Evolutionary conservation across 768 basidiomycete genomes (phyloP), one percentile per base, ranked within the genome.

Genomic region (Tylopilus subfusipes): DNA sequence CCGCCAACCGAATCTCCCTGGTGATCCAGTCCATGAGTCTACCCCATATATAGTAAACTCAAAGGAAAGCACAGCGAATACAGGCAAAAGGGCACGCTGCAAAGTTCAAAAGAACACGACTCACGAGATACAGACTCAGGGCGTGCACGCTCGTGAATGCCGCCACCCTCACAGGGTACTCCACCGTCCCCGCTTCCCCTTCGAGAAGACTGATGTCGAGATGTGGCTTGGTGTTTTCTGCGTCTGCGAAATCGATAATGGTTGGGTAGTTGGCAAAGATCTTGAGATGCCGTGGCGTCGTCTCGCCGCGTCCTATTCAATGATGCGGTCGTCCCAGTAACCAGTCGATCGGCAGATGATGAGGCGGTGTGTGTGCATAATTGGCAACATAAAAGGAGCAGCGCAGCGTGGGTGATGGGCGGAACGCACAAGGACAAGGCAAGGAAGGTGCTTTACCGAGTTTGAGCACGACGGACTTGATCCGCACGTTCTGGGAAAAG

Each of bases 211-310:
- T 78, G 40, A 92, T 83, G 61, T 88, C 77, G 31, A 92, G 75
- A 22, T 91, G 84, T 2, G 91, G 86, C 55, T 80, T 83, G 14
- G 79, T 80, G 39, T 70, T 74, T 54, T 91, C 90, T 14, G 81
- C 85, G 50, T 91, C 87, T 4, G 76, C 68, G 65, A 93, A 93
- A 66, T 91, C 90, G 61, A 91, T 76, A 50, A 92, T 91, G 42
- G 76, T 83, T 3, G 84, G 75, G 54, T 82, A 77, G 68, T 93
- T 93, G 50, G 84, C 82, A 66, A 82, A 92, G 60, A 93, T 75
- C 52, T 85, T 79, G 29, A 93, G 75, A 66, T 83, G 84, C n/a
- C 82, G 81, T 7, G 90, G 90, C 2, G 88, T 78, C n/a, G 72
- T 48, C 50, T 90, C 89, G 44, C 90, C 90, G 61, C 89, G 76